These are phyloP conservation scores for Paramecium tetraurelia DNA, from an alignment of 73 alveolate species.

Conservation along the genomic window DNA sequence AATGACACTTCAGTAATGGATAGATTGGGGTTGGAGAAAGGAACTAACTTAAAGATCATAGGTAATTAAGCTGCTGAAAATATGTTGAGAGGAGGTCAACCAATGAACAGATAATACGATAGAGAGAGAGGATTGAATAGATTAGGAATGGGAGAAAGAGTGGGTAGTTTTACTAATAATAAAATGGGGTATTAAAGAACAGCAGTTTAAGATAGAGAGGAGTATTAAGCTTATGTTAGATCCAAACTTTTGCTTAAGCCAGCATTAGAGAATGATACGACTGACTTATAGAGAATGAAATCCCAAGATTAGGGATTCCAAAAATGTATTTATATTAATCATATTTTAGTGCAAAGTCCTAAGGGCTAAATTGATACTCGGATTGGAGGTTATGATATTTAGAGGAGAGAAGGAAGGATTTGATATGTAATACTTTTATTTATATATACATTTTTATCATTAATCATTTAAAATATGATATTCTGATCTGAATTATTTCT, in stretches of 20 bases:
- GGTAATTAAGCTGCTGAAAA: not conserved
- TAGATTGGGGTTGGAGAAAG: slow-evolving; percentile 34
- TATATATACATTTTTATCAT: not conserved
- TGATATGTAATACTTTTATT: not conserved
- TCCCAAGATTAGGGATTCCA: not conserved
- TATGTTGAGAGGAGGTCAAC: not conserved
- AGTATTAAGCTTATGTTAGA: not conserved
- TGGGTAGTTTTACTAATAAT: not conserved
- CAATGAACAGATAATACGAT: not conserved
- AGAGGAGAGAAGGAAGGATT: not conserved
- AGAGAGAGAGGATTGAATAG: not conserved
- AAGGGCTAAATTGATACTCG: not conserved
- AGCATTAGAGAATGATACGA: not conserved
- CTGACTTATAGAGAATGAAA: not conserved
- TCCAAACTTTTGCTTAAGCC: not conserved
- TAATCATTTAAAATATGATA: not conserved
- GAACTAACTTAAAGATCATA: not conserved
- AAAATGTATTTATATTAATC: not conserved
- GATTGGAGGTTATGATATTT: not conserved
- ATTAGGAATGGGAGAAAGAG: slow-evolving; percentile 13
- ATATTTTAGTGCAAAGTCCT: not conserved
- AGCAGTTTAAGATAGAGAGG: slow-evolving; percentile 2
- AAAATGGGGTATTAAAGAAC: slow-evolving; percentile 32
- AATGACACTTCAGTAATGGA: not conserved
- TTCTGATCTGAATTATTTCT: slow-evolving; percentile 18